Evolutionary conservation across 1,139 yeast genomes (phyloP), one percentile per base, ranked within the genome.

Genomic region (Debaryomyces robertsiae): DNA sequence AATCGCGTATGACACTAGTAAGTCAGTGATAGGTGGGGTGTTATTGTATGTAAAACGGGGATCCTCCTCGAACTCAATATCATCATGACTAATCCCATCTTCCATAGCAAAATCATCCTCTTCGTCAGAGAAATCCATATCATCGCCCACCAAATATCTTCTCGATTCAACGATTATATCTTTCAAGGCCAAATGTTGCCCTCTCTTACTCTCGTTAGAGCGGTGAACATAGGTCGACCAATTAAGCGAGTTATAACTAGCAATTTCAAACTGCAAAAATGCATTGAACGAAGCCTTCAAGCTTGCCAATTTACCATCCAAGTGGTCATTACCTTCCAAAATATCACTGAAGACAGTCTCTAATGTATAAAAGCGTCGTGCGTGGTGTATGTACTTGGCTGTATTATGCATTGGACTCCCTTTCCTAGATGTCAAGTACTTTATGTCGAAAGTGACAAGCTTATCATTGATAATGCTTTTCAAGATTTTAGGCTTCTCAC

Each of bases 321-420:
- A 44, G 18, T 52, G 50, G 2, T 40, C 36, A 30, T 60, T 55
- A 1, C 43, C 14, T 2, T 38, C 36, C 23, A 69, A 50, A 1
- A 57, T 50, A 11, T 54, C 55, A 4, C 35, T 36, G 42, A 69
- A 69, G 3, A 51, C 45, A 0, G 44, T 30, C 22, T 63, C 67
- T 9, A 70, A 53, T 7, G 72, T 60, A 43, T 61, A 58, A 47
- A 58, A 69, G 15, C 69, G 52, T 38, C 69, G 67, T 16, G 74
- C 67, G 46, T 61, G 65, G 41, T 61, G 58, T 6, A 71, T 58
- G 38, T 63, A 59, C 30, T 49, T 47, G 3, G 71, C 58, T 1
- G 74, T 61, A 44, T 61, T 39, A 2, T 10, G 17, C 13, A 42
- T 25, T 4, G 45, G 42, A 6, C 28, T 22, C 10, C 25, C 13